phyloP scores from a whole-genome alignment of 2,329 filamentous ascomycete genomes.

The Xylariaceae sp. region DNA sequence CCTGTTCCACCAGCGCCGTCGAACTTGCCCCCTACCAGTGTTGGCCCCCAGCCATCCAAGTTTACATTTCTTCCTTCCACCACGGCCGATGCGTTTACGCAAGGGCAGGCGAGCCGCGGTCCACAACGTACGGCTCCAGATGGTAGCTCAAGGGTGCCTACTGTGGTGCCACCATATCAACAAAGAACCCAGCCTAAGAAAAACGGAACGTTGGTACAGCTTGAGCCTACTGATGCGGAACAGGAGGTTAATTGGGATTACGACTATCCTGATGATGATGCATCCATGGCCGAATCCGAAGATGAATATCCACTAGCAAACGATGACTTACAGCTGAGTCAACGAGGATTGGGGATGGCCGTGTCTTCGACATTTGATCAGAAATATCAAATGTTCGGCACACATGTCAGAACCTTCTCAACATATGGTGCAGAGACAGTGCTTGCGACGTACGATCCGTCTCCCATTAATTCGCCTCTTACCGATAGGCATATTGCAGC shows the following conservation, averaged over 20 bases:
- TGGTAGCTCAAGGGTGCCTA: slow-evolving; percentile 11
- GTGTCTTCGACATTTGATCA: slow-evolving; percentile 35
- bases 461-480: slow-evolving; percentile 65
- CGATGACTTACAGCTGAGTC: slow-evolving; percentile 33
- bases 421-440: slow-evolving; percentile 45
- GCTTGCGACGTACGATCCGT: slow-evolving; percentile 64
- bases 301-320: slow-evolving; percentile 48
- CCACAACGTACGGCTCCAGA: slow-evolving; percentile 15
- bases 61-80: slow-evolving; percentile 31
- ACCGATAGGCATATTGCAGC: slow-evolving; percentile 75
- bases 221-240: slow-evolving; percentile 6
- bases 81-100: slow-evolving; percentile 26
- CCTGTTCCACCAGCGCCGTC: slow-evolving; percentile 22
- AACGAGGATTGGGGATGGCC: slow-evolving; percentile 39
- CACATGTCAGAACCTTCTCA: slow-evolving; percentile 47
- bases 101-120: slow-evolving; percentile 25
- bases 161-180: slow-evolving; percentile 13
- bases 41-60: slow-evolving; percentile 23
- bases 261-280: slow-evolving; percentile 56
- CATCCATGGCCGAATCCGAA: slow-evolving; percentile 58
- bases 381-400: slow-evolving; percentile 40
- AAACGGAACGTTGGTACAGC: slow-evolving; percentile 19
- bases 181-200: slow-evolving; percentile 14
- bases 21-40: slow-evolving; percentile 22
- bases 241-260: slow-evolving; percentile 36